A percentile compares a stretch with the other conserved stretches of the same genome.
Evolutionary conservation across 352 stramenopile species (phyloP).

Genomic region (Pseudoperonospora humuli): DNA sequence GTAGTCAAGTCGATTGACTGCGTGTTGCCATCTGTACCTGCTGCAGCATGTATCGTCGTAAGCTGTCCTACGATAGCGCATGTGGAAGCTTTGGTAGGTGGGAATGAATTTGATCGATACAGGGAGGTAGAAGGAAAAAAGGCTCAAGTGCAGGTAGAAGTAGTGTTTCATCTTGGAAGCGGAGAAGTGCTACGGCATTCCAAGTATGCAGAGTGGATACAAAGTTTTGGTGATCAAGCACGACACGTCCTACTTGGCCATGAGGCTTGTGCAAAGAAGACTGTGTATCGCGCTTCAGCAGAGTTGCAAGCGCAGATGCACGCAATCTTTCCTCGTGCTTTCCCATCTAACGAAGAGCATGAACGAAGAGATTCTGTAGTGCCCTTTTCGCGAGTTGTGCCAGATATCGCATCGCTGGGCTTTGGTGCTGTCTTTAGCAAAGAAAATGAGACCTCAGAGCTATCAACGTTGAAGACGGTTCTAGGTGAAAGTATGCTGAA

Average conservation of each 20-base stretch:
- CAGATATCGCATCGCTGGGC: slow-evolving; percentile 3
- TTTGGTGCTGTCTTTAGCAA: slow-evolving; percentile 6
- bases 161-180: slow-evolving; percentile 54
- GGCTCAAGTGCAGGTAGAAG: slow-evolving; percentile 39
- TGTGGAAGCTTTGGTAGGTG: slow-evolving; percentile 46
- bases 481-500: slow-evolving; percentile 69
- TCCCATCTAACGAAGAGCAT: slow-evolving; percentile 43
- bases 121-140: slow-evolving; percentile 9
- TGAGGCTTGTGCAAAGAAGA: slow-evolving; percentile 45
- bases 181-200: slow-evolving; percentile 41
- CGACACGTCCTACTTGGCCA: slow-evolving; percentile 58
- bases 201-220: slow-evolving; percentile 53
- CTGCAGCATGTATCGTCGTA: slow-evolving; percentile 39
- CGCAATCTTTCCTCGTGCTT: slow-evolving; percentile 46
- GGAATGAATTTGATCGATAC: slow-evolving; percentile 38
- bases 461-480: slow-evolving; percentile 24
- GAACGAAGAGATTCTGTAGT: slow-evolving; percentile 33
- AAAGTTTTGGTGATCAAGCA: slow-evolving; percentile 43
- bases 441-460: neutral
- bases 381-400: slow-evolving; percentile 28
- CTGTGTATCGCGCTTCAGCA: slow-evolving; percentile 61
- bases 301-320: slow-evolving; percentile 68
- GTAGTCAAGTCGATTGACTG: slow-evolving; percentile 64
- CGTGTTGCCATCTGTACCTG: slow-evolving; percentile 54
- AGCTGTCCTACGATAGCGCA: slow-evolving; percentile 56